Base-by-base conservation (phyloP, 208 protist genomes). In the Crithidia thermophila region DNA sequence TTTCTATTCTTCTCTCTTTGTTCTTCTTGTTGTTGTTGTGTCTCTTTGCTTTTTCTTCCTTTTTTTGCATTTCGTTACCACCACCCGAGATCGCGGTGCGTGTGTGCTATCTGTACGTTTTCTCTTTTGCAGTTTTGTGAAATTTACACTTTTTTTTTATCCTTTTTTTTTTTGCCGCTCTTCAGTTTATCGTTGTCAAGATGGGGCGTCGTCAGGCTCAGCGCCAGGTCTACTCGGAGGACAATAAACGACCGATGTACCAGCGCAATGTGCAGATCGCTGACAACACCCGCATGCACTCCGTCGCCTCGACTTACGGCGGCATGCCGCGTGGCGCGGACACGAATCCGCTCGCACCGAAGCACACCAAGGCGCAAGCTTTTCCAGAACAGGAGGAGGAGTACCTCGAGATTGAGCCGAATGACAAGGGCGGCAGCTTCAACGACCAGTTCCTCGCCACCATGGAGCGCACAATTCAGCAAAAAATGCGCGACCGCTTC, bases 401-500 rank as follows among this genome's bases (percentile, higher is more conserved):
- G 9, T 57, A 66, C 55, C 42, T 55, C 8, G 31, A 74, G 36
- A 66, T 77, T 20, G 72, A 77, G 42, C 61, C 69, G 36, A 82
- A 78, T 40, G 51, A 61, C n/a, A 69, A 82, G 28, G 77, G 71
- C 13, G 70, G 77, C 42, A 68, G 49, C 23, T 78, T 82, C 63
- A 63, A 9, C 40, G 75, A 75, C 20, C 77, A 89, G 60, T 76
- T 89, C 21, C 52, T 72, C 28, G 74, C 69, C 25, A 82, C 77
- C 16, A 53, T 89, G 25, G 58, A 77, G 59, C 83, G 79, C 50
- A 83, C 55, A 3, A 67, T 82, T 2, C 77, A 78, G 58, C 77
- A 82, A 40, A 82, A 78, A 27, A 28, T 45, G 23, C 77, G 70
- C 27, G 71, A 70, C 21, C 47, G 16, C 40, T 2, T 82, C 9